phyloP scores from a whole-genome alignment of 371 early-diverging fungal genomes.

The Vairimorpha necatrix region DNA sequence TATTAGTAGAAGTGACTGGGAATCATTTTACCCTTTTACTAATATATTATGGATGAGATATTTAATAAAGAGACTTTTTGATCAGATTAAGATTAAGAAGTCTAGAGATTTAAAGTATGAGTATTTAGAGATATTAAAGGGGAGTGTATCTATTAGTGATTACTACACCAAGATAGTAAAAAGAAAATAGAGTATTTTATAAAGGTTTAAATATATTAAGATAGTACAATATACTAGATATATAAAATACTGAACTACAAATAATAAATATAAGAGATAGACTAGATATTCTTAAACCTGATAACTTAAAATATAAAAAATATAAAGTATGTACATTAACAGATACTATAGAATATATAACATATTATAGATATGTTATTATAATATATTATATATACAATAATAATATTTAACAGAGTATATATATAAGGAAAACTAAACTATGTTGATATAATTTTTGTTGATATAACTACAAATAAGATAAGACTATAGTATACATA shows the following conservation, averaged over 20 bases:
- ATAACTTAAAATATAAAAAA: too few species aligned
- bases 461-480: too few species aligned
- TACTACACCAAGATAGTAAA: not conserved
- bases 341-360: too few species aligned
- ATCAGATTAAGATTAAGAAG: not conserved
- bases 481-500: not conserved
- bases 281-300: too few species aligned
- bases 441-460: too few species aligned
- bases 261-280: not conserved
- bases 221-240: not conserved
- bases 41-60: constrained; percentile 64
- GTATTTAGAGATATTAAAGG: not conserved
- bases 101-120: not conserved
- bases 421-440: too few species aligned
- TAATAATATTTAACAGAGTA: too few species aligned
- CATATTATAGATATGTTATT: too few species aligned
- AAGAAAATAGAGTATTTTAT: too few species aligned
- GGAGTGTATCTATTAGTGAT: not conserved
- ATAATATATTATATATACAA: too few species aligned
- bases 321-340: too few species aligned
- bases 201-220: too few species aligned
- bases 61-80: constrained; percentile 35
- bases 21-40: constrained; percentile 65
- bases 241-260: not conserved
- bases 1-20: constrained; percentile 66